These are phyloP conservation scores for Ogataea pini DNA, from an alignment of 805 yeast species.

Conservation along the genomic window DNA sequence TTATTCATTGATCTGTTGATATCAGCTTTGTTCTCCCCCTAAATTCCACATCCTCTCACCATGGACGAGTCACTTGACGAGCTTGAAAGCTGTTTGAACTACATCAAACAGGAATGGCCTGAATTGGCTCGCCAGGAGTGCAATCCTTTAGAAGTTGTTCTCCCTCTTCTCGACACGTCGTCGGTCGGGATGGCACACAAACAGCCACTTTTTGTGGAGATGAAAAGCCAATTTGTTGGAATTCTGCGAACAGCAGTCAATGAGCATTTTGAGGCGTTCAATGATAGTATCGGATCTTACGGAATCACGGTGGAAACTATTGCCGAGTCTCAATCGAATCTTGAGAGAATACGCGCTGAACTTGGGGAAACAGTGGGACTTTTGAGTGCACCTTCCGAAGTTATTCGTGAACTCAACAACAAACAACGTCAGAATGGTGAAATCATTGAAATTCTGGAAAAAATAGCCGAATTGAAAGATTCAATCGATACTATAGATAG, in stretches of 20 bases:
- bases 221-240: slow-evolving; percentile 56
- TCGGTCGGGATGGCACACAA: slow-evolving; percentile 89
- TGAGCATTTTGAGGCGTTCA: slow-evolving; percentile 80
- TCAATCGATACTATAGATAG: slow-evolving; percentile 67
- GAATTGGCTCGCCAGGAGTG: slow-evolving; percentile 52
- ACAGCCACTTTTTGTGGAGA: slow-evolving; percentile 60
- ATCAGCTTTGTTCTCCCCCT: neutral
- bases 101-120: slow-evolving; percentile 32
- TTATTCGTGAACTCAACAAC: slow-evolving; percentile 63
- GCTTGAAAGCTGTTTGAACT: slow-evolving; percentile 18
- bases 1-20: neutral
- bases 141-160: slow-evolving; percentile 83
- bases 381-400: slow-evolving; percentile 50
- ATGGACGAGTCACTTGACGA: slow-evolving; percentile 24
- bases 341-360: slow-evolving; percentile 24
- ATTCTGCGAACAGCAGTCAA: slow-evolving; percentile 72
- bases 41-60: neutral
- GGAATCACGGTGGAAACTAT: slow-evolving; percentile 66
- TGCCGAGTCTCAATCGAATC: slow-evolving; percentile 55
- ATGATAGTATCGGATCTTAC: slow-evolving; percentile 82
- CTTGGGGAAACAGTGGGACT: slow-evolving; percentile 23
- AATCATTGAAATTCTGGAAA: slow-evolving; percentile 68
- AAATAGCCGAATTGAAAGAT: slow-evolving; percentile 58
- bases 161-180: slow-evolving; percentile 79
- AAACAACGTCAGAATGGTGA: slow-evolving; percentile 63